phyloP scores from a whole-genome alignment of 345 rosid species.

The Hibiscus tridactylites region DNA sequence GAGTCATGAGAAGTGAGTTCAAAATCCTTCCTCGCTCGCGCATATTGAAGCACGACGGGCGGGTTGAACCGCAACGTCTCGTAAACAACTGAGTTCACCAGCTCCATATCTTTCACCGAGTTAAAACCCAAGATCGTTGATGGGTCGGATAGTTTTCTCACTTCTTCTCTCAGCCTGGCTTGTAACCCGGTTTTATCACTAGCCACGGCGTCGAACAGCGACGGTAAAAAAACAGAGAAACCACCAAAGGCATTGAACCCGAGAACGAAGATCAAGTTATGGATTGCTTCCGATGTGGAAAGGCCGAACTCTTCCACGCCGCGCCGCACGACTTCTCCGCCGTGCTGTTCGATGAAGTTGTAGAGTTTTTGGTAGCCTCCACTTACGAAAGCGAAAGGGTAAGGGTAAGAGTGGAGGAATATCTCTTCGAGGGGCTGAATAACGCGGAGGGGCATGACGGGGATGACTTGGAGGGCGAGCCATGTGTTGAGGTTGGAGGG shows the following conservation, averaged over 20 bases:
- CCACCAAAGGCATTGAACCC: conserved; percentile 89
- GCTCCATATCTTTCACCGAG: conserved; percentile 53
- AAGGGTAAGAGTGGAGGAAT: conserved; percentile 71
- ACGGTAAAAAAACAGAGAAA: conserved; percentile 56
- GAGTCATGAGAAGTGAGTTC: conserved; percentile 57
- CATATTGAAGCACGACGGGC: conserved; percentile 63
- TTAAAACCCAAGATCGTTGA: conserved; percentile 31
- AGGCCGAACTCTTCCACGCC: conserved; percentile 54
- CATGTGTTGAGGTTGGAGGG: conserved; percentile 42
- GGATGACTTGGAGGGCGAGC: conserved; percentile 63
- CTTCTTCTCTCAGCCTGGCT: conserved; percentile 41
- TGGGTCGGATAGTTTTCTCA: conserved; percentile 28
- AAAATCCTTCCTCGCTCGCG: conserved; percentile 75
- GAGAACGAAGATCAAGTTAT: conserved; percentile 56
- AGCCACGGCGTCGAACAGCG: conserved; percentile 23
- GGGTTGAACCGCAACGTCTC: conserved; percentile 70
- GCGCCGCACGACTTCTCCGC: conserved; percentile 35
- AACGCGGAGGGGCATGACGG: conserved; percentile 35
- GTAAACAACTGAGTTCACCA: conserved; percentile 72
- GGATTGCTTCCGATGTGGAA: conserved; percentile 45
- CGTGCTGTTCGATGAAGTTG: conserved; percentile 43
- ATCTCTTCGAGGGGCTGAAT: conserved; percentile 60
- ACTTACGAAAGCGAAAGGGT: conserved; percentile 49
- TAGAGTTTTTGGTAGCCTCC: conserved; percentile 49
- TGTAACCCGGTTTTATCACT: conserved; percentile 57